phyloP scores from a whole-genome alignment of 768 basidiomycete species.

The Naganishia onofrii region DNA sequence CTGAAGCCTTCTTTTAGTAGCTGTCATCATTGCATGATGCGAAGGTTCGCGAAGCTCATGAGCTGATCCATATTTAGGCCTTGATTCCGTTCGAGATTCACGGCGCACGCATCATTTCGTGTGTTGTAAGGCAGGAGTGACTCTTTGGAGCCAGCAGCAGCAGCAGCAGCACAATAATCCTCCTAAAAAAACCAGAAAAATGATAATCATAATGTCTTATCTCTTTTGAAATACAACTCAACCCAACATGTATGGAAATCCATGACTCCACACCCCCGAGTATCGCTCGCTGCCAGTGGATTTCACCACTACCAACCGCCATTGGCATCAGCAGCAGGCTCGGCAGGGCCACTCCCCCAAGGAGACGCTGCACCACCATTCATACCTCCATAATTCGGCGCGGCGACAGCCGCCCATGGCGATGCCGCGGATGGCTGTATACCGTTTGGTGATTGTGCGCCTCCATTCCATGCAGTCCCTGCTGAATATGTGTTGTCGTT shows the following conservation, averaged over 20 bases:
- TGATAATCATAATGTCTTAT: neutral
- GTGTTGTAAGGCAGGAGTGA: too few relatives aligned
- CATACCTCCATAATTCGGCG: neutral
- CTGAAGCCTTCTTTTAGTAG: too few relatives aligned
- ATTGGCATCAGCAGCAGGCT: neutral
- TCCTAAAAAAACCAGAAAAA: too few relatives aligned
- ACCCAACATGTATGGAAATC: neutral
- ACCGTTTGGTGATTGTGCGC: neutral
- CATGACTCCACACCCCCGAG: neutral
- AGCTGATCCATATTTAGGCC: too few relatives aligned
- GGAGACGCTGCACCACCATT: conserved; percentile 11
- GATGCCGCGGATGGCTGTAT: neutral
- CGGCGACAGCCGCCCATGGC: neutral
- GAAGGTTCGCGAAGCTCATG: too few relatives aligned
- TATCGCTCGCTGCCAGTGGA: neutral
- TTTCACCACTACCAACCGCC: neutral
- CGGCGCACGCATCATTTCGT: too few relatives aligned
- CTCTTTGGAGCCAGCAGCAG: too few relatives aligned
- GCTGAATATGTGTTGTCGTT: neutral
- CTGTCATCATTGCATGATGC: too few relatives aligned
- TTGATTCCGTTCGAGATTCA: too few relatives aligned
- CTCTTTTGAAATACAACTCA: neutral
- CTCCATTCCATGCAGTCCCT: neutral
- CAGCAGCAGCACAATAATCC: too few relatives aligned
- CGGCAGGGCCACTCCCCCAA: conserved; percentile 6